Evolutionary conservation across 305 asterid genomes (phyloP).

Genomic region (Ajuga reptans): DNA sequence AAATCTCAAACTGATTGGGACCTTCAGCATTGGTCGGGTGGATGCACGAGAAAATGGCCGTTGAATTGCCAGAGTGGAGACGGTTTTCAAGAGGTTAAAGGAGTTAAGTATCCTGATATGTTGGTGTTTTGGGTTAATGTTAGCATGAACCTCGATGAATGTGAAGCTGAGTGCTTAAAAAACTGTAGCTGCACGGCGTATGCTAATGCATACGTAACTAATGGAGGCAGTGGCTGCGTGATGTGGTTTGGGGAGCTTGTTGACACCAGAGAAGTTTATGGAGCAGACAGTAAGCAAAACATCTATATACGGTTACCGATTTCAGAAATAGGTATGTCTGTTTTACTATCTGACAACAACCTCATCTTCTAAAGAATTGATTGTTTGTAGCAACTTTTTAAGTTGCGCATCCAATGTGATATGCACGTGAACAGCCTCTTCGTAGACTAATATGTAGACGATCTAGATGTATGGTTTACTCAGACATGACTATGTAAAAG

Average conservation of each 20-base stretch:
- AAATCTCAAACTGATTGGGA: constrained; percentile 30
- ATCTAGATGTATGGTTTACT: no score
- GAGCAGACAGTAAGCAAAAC: constrained; percentile 25
- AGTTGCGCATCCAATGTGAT: no score
- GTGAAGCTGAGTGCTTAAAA: constrained; percentile 26
- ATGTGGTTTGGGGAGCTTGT: constrained; percentile 41
- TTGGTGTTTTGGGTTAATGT: constrained; percentile 7
- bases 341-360: no score
- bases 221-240: constrained; percentile 33
- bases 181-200: constrained; percentile 38
- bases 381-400: no score
- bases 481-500: no score
- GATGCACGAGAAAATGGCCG: constrained; percentile 31
- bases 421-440: no score
- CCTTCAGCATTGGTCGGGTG: constrained; percentile 32
- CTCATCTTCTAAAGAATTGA: no score
- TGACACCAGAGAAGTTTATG: constrained; percentile 28
- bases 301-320: constrained; percentile 30
- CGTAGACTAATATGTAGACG: no score
- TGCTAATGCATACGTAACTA: constrained; percentile 26
- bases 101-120: constrained; percentile 37
- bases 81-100: constrained; percentile 25
- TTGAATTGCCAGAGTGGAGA: constrained; percentile 30
- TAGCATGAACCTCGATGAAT: constrained; percentile 27
- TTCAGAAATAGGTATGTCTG: constrained; percentile 19